Conservation (phyloP, 257 asterid species). For the Nyctanthes arbortristis region DNA sequence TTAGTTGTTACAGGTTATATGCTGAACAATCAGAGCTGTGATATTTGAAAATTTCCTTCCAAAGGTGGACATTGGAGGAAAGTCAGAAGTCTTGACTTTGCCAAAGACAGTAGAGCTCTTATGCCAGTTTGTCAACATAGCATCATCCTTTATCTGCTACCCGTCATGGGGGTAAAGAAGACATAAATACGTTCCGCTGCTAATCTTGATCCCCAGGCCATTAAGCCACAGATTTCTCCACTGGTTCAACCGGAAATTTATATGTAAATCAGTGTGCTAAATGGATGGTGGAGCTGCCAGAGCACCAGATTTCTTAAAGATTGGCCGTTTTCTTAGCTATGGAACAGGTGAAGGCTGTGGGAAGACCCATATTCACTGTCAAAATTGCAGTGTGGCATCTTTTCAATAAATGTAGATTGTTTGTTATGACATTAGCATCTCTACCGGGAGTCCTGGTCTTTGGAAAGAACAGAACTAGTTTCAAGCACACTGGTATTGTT, state of each 20-base stretch:
- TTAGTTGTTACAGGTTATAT: slow-evolving; percentile 37
- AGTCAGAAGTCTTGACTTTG: not conserved
- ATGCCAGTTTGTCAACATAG: not conserved
- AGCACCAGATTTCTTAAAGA: not conserved
- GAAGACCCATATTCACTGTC: not conserved
- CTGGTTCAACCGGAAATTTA: not conserved
- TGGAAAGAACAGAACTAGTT: not conserved
- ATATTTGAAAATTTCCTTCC: slow-evolving; percentile 16
- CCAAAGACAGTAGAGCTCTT: slow-evolving; percentile 16
- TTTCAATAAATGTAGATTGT: not conserved
- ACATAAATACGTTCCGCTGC: not conserved
- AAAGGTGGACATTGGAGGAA: not conserved
- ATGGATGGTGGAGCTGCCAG: not conserved
- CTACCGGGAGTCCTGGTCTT: not conserved
- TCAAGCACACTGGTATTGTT: not conserved
- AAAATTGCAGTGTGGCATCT: not conserved
- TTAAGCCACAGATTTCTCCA: not conserved
- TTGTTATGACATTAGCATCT: not conserved
- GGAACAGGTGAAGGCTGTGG: not conserved
- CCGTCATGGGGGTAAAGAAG: slow-evolving; percentile 9
- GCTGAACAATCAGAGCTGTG: slow-evolving; percentile 35
- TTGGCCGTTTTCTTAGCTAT: not conserved
- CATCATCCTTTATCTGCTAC: not conserved
- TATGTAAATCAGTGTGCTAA: not conserved
- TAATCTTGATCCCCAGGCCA: not conserved